Base-by-base conservation (phyloP, 1,284 basidiomycete species). In the Rhizoctonia solani region DNA sequence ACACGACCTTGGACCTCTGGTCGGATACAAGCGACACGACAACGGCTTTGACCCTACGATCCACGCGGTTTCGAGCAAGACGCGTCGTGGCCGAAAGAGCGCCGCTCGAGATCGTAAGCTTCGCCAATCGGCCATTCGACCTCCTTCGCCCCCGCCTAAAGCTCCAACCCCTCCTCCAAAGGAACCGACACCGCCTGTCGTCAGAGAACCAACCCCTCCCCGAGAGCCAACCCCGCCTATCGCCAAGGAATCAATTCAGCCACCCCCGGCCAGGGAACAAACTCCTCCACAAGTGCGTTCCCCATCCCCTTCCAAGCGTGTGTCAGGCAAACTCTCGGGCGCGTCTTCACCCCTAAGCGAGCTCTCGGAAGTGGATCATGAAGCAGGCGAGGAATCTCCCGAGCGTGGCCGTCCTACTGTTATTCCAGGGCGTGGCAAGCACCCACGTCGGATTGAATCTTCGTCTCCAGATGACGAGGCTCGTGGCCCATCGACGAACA, bases 221-320 rank as follows among this genome's bases (percentile, higher is more conserved):
- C 44, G 67, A 19, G 52, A 53, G n/a, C 47, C 53, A 4, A 68
- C 14, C 66, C 67, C 41, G 14, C 41, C 41, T 16, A 16, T n/a
- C 6, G 16, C 14, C 14, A 21, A n/a, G 14, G 14, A 16, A n/a
- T 5, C 19, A 16, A 16, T 14, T 50, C 59, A 21, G 42, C 65
- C 27, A 66, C 54, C 16, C n/a, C 46, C 44, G 4, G 50, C 66
- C 3, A 75, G 73, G 16, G 46, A 65, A 0, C 73, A 73, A 0
- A 73, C 71, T 16, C 68, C 68, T 9, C 63, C 71, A 5, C 37
- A 39, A 63, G 69, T 25, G 41, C 65, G 19, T 68, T 52, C 19
- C 19, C 47, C 42, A 6, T 42, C 73, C 71, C 69, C 68, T 69
- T 8, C 76, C 74, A 0, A 76, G 74, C n/a, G 77, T 76, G 59